These are phyloP conservation scores for Wickerhamomyces sydowiorum DNA, from an alignment of 805 yeast species.

Conservation along the genomic window DNA sequence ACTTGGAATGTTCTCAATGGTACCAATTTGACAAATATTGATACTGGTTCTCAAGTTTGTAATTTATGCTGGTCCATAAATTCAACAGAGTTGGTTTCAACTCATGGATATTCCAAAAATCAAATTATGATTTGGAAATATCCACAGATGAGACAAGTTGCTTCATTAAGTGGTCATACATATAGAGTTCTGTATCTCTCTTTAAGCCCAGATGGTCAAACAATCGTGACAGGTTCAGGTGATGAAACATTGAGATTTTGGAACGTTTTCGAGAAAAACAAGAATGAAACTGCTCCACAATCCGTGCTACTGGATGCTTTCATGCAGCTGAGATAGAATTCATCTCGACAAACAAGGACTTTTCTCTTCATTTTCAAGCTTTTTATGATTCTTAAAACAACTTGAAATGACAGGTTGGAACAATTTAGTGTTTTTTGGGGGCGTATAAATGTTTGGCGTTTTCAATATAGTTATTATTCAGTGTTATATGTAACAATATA, in stretches of 20 bases:
- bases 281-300: conserved; percentile 49
- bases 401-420: too few relatives aligned
- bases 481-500: too few relatives aligned
- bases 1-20: conserved; percentile 91
- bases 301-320: conserved; percentile 69
- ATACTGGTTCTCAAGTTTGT: conserved; percentile 96
- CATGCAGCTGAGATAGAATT: conserved; percentile 59
- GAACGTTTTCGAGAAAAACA: conserved; percentile 85
- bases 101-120: conserved; percentile 90
- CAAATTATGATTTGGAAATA: conserved; percentile 93
- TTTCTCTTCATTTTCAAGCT: neutral
- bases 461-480: too few relatives aligned
- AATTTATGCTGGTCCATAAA: conserved; percentile 90
- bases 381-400: too few relatives aligned
- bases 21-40: conserved; percentile 65
- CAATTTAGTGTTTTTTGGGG: too few relatives aligned
- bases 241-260: conserved; percentile 95
- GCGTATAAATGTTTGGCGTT: too few relatives aligned
- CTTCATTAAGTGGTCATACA: conserved; percentile 91
- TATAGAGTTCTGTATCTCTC: conserved; percentile 86
- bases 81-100: conserved; percentile 86
- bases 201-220: conserved; percentile 92
- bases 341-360: neutral
- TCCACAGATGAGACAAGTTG: conserved; percentile 86
- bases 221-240: conserved; percentile 97